These are phyloP conservation scores for Hanseniaspora nectarophila DNA, from an alignment of 805 yeast genomes.

Conservation along the genomic window DNA sequence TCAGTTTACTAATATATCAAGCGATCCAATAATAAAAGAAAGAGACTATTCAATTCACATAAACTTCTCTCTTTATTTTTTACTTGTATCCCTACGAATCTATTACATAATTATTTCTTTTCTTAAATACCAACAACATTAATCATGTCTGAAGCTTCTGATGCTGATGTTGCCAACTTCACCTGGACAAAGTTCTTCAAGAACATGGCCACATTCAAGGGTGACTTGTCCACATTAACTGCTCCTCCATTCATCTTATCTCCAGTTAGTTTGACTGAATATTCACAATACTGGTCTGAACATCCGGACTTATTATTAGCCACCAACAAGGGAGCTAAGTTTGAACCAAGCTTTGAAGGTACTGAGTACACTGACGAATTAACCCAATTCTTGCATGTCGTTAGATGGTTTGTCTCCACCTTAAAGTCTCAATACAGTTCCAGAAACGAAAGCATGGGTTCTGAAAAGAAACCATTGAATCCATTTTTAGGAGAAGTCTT, in stretches of 20 bases:
- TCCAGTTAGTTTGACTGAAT: constrained; percentile 78
- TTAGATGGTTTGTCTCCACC: constrained; percentile 84
- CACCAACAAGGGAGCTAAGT: constrained; percentile 27
- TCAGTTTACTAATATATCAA: no score
- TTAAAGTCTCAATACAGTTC: constrained; percentile 88
- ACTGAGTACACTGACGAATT: constrained; percentile 36
- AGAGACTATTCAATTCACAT: no score
- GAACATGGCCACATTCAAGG: constrained; percentile 83
- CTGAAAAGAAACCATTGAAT: constrained; percentile 92
- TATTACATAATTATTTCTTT: no score
- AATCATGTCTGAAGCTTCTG: constrained; percentile 7
- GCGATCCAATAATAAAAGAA: no score
- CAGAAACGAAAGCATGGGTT: constrained; percentile 81
- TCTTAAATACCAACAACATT: neutral
- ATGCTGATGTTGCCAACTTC: constrained; percentile 19
- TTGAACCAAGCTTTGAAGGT: constrained; percentile 21
- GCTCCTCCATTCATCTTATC: constrained; percentile 96
- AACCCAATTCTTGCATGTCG: constrained; percentile 51
- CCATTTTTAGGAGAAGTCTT: constrained; percentile 93
- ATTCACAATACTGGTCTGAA: constrained; percentile 93
- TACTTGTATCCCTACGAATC: no score
- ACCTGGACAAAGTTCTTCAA: constrained; percentile 91
- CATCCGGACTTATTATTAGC: constrained; percentile 77
- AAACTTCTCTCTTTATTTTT: no score
- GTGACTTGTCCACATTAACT: constrained; percentile 83